Evolutionary conservation across 441 rosid genomes (phyloP).

Genomic region (Aleurites moluccanus): DNA sequence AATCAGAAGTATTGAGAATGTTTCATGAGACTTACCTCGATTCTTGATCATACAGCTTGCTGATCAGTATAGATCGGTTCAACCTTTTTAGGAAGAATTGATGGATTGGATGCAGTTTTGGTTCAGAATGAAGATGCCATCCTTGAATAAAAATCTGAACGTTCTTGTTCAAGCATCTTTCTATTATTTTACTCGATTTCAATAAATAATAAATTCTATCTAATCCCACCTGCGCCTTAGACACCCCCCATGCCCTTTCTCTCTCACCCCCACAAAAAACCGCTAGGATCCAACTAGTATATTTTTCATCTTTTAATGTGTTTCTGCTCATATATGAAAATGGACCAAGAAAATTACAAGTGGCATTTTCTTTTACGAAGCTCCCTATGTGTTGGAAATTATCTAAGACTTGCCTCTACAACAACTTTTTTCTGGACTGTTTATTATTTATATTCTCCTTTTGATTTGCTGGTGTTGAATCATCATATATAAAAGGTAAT

Average conservation of each 20-base stretch:
- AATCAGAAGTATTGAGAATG: no score
- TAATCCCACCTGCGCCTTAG: background rate
- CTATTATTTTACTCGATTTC: background rate
- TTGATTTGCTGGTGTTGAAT: slow-evolving; percentile 38
- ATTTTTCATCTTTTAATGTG: background rate
- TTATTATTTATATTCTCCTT: slow-evolving; percentile 36
- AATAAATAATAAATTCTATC: background rate
- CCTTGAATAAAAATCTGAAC: background rate
- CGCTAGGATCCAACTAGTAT: background rate
- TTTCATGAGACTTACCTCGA: no score
- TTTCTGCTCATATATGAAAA: background rate
- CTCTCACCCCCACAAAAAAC: background rate
- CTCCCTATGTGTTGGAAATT: slow-evolving; percentile 9
- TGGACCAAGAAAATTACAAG: background rate
- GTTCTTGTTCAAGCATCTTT: background rate
- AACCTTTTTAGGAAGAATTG: no score
- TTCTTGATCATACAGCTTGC: no score
- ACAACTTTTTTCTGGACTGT: slow-evolving; percentile 34
- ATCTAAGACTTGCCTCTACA: slow-evolving; percentile 28
- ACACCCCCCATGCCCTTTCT: background rate
- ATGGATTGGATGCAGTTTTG: no score
- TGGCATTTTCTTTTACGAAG: background rate
- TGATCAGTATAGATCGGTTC: no score
- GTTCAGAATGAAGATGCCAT: background rate
- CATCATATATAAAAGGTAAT: slow-evolving; percentile 59